These are phyloP conservation scores for Saccharomyces hybrid DNA, from an alignment of 1,139 yeast genomes.

Conservation along the genomic window DNA sequence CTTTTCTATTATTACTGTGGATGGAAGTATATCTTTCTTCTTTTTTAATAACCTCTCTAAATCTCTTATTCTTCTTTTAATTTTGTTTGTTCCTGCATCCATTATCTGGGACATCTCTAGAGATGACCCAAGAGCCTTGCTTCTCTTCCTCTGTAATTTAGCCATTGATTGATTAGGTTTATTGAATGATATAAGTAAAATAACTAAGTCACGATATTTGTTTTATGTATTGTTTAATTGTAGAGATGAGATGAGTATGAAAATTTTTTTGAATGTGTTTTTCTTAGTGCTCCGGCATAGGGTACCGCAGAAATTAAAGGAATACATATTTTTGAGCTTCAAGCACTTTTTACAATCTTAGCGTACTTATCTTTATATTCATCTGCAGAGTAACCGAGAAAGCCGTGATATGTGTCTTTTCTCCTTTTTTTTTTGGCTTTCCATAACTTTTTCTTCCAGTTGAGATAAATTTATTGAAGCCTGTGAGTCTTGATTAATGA, in stretches of 20 bases:
- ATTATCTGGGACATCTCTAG: constrained; percentile 31
- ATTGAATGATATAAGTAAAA: neutral
- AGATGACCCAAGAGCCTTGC: constrained; percentile 18
- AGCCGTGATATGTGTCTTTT: constrained; percentile 7
- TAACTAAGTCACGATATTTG: neutral
- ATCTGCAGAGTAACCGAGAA: neutral
- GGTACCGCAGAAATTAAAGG: neutral
- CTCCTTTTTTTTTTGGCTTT: neutral
- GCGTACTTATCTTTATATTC: neutral
- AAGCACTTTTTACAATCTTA: neutral
- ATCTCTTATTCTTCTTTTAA: constrained; percentile 83
- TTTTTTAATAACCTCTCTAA: constrained; percentile 55
- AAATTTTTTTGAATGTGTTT: neutral
- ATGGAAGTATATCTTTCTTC: constrained; percentile 55
- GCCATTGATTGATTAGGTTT: constrained; percentile 1
- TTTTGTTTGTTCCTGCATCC: constrained; percentile 39
- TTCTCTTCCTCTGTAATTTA: constrained; percentile 13
- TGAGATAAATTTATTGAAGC: neutral
- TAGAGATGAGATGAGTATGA: neutral
- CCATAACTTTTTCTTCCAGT: neutral
- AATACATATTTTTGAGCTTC: neutral
- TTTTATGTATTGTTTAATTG: neutral
- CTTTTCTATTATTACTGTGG: constrained; percentile 68
- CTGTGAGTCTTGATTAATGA: neutral
- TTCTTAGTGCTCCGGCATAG: neutral